Base-by-base conservation (phyloP, 1,284 basidiomycete species). In the Puccinia hordei region DNA sequence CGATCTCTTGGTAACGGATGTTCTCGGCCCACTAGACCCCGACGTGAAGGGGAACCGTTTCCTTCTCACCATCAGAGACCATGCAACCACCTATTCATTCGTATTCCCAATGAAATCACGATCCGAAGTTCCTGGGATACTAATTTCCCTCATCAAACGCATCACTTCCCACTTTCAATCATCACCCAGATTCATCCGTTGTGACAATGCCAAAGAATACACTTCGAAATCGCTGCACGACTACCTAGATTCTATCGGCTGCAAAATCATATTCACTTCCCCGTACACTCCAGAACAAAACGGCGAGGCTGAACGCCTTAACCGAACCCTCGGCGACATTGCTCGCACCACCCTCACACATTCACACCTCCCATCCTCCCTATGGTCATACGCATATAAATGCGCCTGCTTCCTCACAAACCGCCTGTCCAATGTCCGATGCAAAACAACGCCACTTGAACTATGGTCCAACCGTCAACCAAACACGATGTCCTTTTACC, bases 201-300 rank as follows among this genome's bases (percentile, higher is more conserved):
- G 41, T 24, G n/a, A 69, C 66, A 69, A 69, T 24, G 38, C 66
- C 5, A 41, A 69, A 49, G 66, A 69, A 46, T 69, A 69, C n/a
- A 41, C 24, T 8, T 5, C 10, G 12, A 22, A 69, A 49, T 5
- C 38, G 2, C n/a, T 69, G 2, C 22, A 5, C 8, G 46, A 46
- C 15, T 46, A 12, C 27, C 9, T 69, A 8, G n/a, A 2, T 4
- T 24, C 41, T 22, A 41, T 46, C 17, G 66, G 65, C 33, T 33
- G 27, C n/a, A 15, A 5, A 38, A 44, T 38, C 1, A n/a, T 69
- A 10, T 69, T 69, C 38, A 46, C 66, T 2, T 69, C n/a, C 2
- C 71, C 71, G 9, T 73, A 73, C 49, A 51, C 46, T 55, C 71
- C 46, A 1, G 51, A 73, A 49, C 53, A 75, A 46, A 75, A 75